Evolutionary conservation across 2,329 filamentous ascomycete species (phyloP).

Genomic region (Fusarium dlaminii): DNA sequence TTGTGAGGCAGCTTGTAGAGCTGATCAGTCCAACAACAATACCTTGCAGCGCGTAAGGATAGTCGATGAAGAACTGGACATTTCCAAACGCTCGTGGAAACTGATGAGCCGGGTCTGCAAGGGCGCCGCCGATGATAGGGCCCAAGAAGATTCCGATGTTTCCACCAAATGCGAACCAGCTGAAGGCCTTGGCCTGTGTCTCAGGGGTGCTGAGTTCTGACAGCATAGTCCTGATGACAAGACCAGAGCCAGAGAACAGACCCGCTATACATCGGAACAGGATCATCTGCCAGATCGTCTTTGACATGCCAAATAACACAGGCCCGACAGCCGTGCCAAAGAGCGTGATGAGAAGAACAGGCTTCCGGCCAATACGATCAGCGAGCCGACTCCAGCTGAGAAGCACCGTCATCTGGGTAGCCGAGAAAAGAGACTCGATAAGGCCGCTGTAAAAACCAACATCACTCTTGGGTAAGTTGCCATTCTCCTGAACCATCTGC

Average conservation of each 20-base stretch:
- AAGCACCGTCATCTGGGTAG: slow-evolving; percentile 82
- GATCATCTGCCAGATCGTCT: slow-evolving; percentile 77
- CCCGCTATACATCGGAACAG: slow-evolving; percentile 76
- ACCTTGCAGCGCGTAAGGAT: slow-evolving; percentile 65
- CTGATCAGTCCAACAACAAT: slow-evolving; percentile 66
- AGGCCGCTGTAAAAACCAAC: slow-evolving; percentile 83
- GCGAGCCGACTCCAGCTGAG: slow-evolving; percentile 72
- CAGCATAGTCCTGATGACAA: slow-evolving; percentile 82
- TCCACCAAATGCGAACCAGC: slow-evolving; percentile 78
- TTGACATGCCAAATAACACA: slow-evolving; percentile 74
- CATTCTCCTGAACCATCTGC: slow-evolving; percentile 77
- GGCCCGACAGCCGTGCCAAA: slow-evolving; percentile 69
- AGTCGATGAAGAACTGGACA: slow-evolving; percentile 57
- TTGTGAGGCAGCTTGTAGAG: slow-evolving; percentile 61
- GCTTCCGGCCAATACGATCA: slow-evolving; percentile 77
- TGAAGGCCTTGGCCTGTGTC: slow-evolving; percentile 78
- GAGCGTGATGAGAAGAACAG: slow-evolving; percentile 74
- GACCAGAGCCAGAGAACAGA: slow-evolving; percentile 76
- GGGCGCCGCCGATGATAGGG: slow-evolving; percentile 72
- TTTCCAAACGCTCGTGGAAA: slow-evolving; percentile 65
- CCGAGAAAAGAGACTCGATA: slow-evolving; percentile 78
- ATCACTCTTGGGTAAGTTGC: slow-evolving; percentile 68
- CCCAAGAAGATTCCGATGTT: slow-evolving; percentile 81
- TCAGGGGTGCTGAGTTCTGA: slow-evolving; percentile 74
- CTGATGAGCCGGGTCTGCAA: slow-evolving; percentile 73